Percentiles rank a stretch among this genome's conserved stretches.
phyloP scores from a whole-genome alignment of 305 asterid species.

The Stenogyne calaminthoides region DNA sequence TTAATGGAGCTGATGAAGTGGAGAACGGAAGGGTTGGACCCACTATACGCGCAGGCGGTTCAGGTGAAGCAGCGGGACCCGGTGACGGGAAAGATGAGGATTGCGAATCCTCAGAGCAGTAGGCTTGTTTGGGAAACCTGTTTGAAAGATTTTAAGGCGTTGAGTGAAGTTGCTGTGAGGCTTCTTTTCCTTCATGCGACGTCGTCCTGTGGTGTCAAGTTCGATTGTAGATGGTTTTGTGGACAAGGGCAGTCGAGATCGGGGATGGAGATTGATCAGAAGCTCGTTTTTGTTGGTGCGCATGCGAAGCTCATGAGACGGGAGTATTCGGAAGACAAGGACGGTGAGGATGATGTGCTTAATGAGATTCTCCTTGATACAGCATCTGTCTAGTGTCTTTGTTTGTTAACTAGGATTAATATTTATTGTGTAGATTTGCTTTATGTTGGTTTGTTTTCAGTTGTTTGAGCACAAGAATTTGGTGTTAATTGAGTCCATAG shows the following conservation, averaged over 20 bases:
- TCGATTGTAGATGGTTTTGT: constrained; percentile 53
- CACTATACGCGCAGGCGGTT: constrained; percentile 89
- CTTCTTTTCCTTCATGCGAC: constrained; percentile 92
- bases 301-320: constrained; percentile 65
- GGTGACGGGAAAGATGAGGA: constrained; percentile 71
- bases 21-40: constrained; percentile 90
- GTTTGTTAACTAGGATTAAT: constrained; percentile 48
- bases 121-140: constrained; percentile 91
- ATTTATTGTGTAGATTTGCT: constrained; percentile 21
- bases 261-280: constrained; percentile 70
- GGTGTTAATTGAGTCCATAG: constrained; percentile 36
- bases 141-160: constrained; percentile 60
- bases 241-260: constrained; percentile 49
- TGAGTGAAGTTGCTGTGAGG: constrained; percentile 79
- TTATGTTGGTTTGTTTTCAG: constrained; percentile 37
- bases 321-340: constrained; percentile 65
- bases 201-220: constrained; percentile 58
- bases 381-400: constrained; percentile 53
- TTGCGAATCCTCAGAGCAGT: constrained; percentile 91
- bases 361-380: constrained; percentile 73
- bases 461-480: constrained; percentile 38
- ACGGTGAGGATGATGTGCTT: constrained; percentile 65
- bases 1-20: constrained; percentile 92
- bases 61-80: constrained; percentile 82
- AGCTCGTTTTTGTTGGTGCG: constrained; percentile 74